Conservation (phyloP, 2,329 filamentous ascomycete species). For the Cladosporium sp. region DNA sequence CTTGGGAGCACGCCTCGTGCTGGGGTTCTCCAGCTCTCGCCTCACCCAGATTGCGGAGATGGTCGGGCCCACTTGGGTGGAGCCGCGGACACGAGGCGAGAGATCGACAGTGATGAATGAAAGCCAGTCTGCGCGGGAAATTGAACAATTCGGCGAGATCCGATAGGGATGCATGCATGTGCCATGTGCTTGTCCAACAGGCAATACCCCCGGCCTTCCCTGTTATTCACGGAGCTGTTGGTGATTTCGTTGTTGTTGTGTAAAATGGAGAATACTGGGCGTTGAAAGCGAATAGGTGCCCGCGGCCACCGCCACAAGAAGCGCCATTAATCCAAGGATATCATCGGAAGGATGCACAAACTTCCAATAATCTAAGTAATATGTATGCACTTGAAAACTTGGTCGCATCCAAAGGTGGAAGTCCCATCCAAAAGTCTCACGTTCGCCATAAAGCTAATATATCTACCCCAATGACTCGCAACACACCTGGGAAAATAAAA, state of each 20-base stretch:
- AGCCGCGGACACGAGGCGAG: slow-evolving; percentile 5
- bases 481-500: background rate
- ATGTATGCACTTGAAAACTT: background rate
- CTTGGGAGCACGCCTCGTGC: slow-evolving; percentile 8
- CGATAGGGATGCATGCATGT: background rate
- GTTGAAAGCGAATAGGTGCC: too few species aligned
- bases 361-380: background rate
- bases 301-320: too few species aligned
- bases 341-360: background rate
- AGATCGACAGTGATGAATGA: slow-evolving; percentile 3
- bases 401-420: background rate
- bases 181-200: background rate
- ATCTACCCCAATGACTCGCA: background rate
- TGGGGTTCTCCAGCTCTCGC: slow-evolving; percentile 10
- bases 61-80: slow-evolving; percentile 16
- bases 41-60: slow-evolving; percentile 5
- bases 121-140: background rate
- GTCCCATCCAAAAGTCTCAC: background rate
- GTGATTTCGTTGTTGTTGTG: background rate
- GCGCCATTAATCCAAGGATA: background rate
- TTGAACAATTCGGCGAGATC: slow-evolving; percentile 8
- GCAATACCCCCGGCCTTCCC: background rate
- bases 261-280: background rate
- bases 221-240: background rate
- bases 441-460: background rate